A percentile compares a stretch with the other conserved stretches of the same genome.
These are phyloP conservation scores for Cronartium ribicola DNA, from an alignment of 1,284 basidiomycete species.

Conservation along the genomic window DNA sequence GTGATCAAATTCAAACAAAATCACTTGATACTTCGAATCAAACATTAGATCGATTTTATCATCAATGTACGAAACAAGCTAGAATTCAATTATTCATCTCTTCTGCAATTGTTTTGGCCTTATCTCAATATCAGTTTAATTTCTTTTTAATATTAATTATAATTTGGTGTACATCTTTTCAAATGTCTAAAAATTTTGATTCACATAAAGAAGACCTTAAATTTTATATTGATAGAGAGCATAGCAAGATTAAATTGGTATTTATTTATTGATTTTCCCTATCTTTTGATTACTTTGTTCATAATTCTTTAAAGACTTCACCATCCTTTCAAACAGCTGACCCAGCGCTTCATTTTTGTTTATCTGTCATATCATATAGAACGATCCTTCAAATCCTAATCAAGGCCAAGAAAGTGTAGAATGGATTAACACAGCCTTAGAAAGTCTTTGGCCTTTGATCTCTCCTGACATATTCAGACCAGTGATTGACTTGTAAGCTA, in stretches of 20 bases:
- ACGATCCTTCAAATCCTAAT: neutral
- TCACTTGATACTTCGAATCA: neutral
- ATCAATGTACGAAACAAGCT: neutral
- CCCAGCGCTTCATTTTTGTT: too few relatives aligned
- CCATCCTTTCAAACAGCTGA: too few relatives aligned
- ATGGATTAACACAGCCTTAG: neutral
- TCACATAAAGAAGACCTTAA: neutral
- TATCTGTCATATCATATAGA: neutral
- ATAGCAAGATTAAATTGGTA: neutral
- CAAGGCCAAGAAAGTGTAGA: neutral
- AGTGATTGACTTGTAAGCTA: neutral
- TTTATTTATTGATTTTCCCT: too few relatives aligned
- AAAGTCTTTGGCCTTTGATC: neutral
- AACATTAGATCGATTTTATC: neutral
- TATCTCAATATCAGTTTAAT: neutral
- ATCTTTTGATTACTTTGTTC: too few relatives aligned
- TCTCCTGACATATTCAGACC: constrained; percentile 4
- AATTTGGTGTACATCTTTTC: neutral
- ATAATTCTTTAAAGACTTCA: too few relatives aligned
- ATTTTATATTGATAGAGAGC: neutral
- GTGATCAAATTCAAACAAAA: neutral
- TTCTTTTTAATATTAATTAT: neutral
- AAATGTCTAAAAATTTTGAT: neutral
- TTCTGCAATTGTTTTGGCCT: neutral
- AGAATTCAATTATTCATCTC: neutral